Base-by-base conservation (phyloP, 2,329 filamentous ascomycete species). In the Aspergillus puulaauensis region DNA sequence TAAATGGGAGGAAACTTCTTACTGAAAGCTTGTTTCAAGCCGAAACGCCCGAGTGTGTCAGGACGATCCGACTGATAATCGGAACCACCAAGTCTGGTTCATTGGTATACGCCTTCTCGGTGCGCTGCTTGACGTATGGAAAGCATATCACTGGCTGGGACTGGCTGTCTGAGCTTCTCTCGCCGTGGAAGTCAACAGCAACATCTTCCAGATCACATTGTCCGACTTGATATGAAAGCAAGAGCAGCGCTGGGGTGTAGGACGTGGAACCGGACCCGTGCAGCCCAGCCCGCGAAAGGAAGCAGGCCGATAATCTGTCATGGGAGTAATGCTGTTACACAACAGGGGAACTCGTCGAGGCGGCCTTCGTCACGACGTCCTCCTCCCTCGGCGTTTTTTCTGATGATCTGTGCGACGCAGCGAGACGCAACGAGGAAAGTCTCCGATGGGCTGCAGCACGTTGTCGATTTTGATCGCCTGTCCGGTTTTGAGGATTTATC, bases 281-380 rank as follows among this genome's bases (percentile, higher is more conserved):
- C 21, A 21, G 21, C 9, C 24, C 24, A 27, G 24, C 8, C 24
- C 9, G 2, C 24, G 8, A 31, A 63, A 70, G 68, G 17, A 70
- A 68, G 17, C 76, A 79, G 14, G 76, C 77, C 31, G 73, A 77
- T 58, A 68, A 62, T 1, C 68, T 81, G 12, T 75, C 74, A 1
- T 74, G 77, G 49, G 71, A 71, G 12, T 71, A 80, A 60, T 73
- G 80, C 55, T 74, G 75, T 3, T 80, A 77, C 64, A 71, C 80
- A 6, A 73, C 78, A 21, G 2, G 76, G 75, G 75, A 73, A 0
- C 67, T 81, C 6, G 79, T 80, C 57, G 3, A 39, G 47, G 33
- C 8, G 1, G n/a, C n/a, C 6, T 45, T 14, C 24, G 9, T 17
- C 23, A n/a, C 44, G 12, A n/a, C 14, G 15, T 31, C 23, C 14